A percentile compares a stretch with the other conserved stretches of the same genome.
phyloP scores from a whole-genome alignment of 768 basidiomycete species.

The Mycena maculata region DNA sequence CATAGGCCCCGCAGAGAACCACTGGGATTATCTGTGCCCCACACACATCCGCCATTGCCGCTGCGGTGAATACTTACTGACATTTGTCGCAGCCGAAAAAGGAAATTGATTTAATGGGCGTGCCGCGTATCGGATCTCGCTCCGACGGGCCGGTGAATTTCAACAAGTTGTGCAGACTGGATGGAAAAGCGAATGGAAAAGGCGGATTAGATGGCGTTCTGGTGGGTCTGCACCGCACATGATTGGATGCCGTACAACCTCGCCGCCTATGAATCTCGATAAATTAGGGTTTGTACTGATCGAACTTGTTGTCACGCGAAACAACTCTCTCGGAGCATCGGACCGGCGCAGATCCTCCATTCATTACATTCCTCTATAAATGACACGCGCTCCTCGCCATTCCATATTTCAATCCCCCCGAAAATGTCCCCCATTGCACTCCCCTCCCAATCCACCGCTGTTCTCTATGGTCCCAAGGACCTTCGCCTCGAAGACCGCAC shows the following conservation, averaged over 20 bases:
- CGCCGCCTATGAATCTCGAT: slow-evolving; percentile 8
- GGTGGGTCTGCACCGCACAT: slow-evolving; percentile 6
- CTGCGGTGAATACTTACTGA: no score
- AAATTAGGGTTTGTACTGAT: slow-evolving; percentile 11
- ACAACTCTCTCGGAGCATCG: slow-evolving; percentile 6
- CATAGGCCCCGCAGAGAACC: slow-evolving; percentile 4
- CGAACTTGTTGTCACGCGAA: slow-evolving; percentile 22
- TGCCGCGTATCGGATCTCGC: slow-evolving; percentile 16
- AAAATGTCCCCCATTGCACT: slow-evolving; percentile 58
- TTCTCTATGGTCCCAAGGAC: slow-evolving; percentile 87
- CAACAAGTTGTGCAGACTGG: neutral
- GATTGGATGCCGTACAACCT: slow-evolving; percentile 16
- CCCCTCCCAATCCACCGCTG: slow-evolving; percentile 73
- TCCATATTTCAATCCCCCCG: slow-evolving; percentile 35
- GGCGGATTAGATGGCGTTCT: neutral
- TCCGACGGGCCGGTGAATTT: slow-evolving; percentile 26
- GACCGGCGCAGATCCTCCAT: slow-evolving; percentile 25
- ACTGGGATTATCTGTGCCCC: neutral
- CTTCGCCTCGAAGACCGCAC: slow-evolving; percentile 82
- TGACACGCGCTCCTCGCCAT: slow-evolving; percentile 30
- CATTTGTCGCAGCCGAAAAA: slow-evolving; percentile 15
- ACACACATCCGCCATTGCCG: neutral
- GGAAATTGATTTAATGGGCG: slow-evolving; percentile 13
- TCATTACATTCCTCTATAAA: slow-evolving; percentile 26
- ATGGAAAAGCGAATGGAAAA: neutral